These are phyloP conservation scores for Rhynchospora tenuis DNA, from an alignment of 176 grass and related monocot genomes.

Conservation along the genomic window DNA sequence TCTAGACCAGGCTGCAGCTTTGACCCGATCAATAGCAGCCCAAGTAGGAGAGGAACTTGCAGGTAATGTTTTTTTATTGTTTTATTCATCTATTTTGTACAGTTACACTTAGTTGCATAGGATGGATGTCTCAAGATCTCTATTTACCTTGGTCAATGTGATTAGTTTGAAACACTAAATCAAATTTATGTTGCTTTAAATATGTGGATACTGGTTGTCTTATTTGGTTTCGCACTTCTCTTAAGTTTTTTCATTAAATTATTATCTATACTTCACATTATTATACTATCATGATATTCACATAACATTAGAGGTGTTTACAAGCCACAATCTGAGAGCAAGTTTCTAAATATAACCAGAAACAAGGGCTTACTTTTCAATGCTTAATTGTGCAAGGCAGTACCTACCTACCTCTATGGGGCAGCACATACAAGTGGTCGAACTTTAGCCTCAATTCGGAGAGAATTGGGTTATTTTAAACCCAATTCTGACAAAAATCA, in stretches of 20 bases:
- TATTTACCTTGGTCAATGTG: not conserved
- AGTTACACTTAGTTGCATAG: not conserved
- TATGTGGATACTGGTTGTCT: too few relatives aligned
- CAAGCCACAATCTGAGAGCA: not conserved
- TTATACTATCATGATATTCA: not conserved
- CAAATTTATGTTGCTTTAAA: too few relatives aligned
- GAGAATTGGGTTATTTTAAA: slow-evolving; percentile 55
- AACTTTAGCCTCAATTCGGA: slow-evolving; percentile 32
- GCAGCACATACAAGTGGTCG: slow-evolving; percentile 43
- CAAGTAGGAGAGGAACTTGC: slow-evolving; percentile 45
- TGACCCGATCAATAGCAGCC: slow-evolving; percentile 48
- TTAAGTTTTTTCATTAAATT: too few relatives aligned
- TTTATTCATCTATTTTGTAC: not conserved
- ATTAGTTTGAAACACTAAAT: not conserved
- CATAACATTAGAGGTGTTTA: not conserved
- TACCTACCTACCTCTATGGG: slow-evolving; percentile 65
- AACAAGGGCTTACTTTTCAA: not conserved
- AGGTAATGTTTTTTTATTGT: slow-evolving; percentile 24
- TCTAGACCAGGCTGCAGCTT: slow-evolving; percentile 40
- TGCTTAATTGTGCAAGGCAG: slow-evolving; percentile 32
- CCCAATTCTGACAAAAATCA: slow-evolving; percentile 37
- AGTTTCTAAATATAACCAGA: not conserved
- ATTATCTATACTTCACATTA: not conserved
- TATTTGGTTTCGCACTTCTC: too few relatives aligned
- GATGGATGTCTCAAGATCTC: not conserved